Percentiles rank a stretch among this genome's conserved stretches.
Conservation (phyloP, 163 green algal genomes). For the Volvox carteri region DNA sequence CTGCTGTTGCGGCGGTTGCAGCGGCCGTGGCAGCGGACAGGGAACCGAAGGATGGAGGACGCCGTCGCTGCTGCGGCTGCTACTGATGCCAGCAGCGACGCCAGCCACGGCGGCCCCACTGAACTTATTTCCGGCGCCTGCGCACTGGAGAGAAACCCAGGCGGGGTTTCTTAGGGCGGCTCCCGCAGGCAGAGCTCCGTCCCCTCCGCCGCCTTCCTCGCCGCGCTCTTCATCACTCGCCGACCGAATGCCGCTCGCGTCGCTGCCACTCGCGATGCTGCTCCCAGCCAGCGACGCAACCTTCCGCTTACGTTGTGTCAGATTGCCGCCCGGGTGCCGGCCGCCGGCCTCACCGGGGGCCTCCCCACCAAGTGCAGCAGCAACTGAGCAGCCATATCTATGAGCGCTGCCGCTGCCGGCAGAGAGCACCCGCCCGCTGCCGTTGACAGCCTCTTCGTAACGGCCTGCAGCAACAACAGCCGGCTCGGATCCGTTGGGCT, state of each 20-base stretch:
- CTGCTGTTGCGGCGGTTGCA: neutral
- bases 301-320: slow-evolving; percentile 40
- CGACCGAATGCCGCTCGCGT: neutral
- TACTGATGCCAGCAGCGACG: neutral
- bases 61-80: neutral
- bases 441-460: too few relatives aligned
- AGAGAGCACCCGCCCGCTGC: too few relatives aligned
- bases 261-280: slow-evolving; percentile 30
- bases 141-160: neutral
- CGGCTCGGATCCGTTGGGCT: too few relatives aligned
- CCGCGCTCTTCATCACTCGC: slow-evolving; percentile 13
- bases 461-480: too few relatives aligned
- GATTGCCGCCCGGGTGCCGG: neutral
- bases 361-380: too few relatives aligned
- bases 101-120: too few relatives aligned
- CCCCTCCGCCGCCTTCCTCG: neutral
- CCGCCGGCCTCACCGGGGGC: too few relatives aligned
- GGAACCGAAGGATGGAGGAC: neutral
- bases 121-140: too few relatives aligned
- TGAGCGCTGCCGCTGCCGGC: neutral
- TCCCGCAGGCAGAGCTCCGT: neutral
- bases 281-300: slow-evolving; percentile 13
- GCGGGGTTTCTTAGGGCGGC: neutral
- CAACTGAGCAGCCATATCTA: too few relatives aligned
- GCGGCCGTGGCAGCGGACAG: too few relatives aligned